Evolutionary conservation across 2,329 filamentous ascomycete species (phyloP).

Genomic region (Tolypocladium cylindrosporum): DNA sequence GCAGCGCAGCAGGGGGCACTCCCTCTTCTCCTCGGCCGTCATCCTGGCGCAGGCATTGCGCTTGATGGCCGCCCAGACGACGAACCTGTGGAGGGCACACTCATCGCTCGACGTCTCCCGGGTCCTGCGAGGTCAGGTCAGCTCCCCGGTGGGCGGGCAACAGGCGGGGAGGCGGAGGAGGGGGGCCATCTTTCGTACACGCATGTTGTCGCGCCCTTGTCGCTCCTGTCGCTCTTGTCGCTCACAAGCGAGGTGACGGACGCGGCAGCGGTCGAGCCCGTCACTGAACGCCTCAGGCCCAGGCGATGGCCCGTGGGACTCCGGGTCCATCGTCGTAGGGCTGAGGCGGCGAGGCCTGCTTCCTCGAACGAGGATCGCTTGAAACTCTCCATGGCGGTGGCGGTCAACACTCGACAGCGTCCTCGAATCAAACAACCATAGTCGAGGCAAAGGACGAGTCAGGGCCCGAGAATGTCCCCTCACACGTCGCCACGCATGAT

Average conservation of each 20-base stretch:
- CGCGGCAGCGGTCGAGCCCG: conserved; percentile 2
- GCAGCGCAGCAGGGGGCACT: conserved; percentile 43
- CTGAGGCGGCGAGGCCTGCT: conserved; percentile 2
- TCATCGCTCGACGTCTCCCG: conserved; percentile 35
- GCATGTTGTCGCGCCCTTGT: conserved; percentile 1
- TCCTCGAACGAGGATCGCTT: conserved; percentile 8
- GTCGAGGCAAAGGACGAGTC: not conserved
- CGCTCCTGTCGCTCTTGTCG: conserved; percentile 1
- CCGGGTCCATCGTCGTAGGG: conserved; percentile 5
- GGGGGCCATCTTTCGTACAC: conserved; percentile 2
- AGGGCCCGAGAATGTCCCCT: not conserved
- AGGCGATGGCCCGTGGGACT: conserved; percentile 5
- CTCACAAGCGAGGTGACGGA: conserved; percentile 5
- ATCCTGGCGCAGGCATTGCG: conserved; percentile 40
- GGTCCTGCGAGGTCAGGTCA: conserved; percentile 20
- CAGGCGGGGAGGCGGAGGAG: not conserved
- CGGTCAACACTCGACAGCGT: not conserved
- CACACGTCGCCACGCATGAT: not conserved
- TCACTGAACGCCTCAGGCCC: conserved; percentile 2
- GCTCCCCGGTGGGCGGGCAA: not conserved
- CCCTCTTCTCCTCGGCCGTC: conserved; percentile 34
- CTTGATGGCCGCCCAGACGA: conserved; percentile 46
- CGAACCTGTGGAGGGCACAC: conserved; percentile 43
- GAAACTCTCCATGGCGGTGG: conserved; percentile 4
- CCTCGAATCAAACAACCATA: not conserved